phyloP scores from a whole-genome alignment of 164 flowering plant species.

The Vitis cinerea region DNA sequence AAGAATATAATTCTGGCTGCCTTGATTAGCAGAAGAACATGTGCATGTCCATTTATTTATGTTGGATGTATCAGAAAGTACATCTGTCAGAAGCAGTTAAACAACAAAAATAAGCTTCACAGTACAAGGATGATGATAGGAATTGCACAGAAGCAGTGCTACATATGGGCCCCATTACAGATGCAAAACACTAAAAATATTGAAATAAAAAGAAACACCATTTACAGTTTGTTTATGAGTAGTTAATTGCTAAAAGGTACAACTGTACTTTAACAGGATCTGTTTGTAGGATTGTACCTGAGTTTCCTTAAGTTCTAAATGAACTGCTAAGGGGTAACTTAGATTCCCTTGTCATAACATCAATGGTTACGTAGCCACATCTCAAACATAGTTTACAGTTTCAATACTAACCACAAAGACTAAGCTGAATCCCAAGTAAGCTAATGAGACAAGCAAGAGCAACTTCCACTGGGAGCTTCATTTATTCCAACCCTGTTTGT shows the following conservation, averaged over 20 bases:
- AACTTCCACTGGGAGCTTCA: conserved; percentile 44
- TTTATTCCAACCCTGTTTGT: conserved; percentile 19
- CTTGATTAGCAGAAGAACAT: conserved; percentile 46
- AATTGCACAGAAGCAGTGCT: background rate
- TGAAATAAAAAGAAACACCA: background rate
- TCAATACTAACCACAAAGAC: conserved; percentile 54
- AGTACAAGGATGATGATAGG: background rate
- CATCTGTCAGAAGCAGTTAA: conserved; percentile 36
- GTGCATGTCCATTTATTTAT: conserved; percentile 61
- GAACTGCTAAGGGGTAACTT: background rate
- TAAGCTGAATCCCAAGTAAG: conserved; percentile 41
- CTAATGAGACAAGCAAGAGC: conserved; percentile 35
- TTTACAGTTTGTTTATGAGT: background rate
- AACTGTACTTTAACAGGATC: no score
- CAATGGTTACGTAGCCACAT: background rate
- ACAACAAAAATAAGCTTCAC: background rate
- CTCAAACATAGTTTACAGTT: no score
- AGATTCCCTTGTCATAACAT: background rate
- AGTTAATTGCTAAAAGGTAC: background rate
- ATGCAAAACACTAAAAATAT: background rate
- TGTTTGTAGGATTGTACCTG: no score
- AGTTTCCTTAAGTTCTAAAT: no score
- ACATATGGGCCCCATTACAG: background rate
- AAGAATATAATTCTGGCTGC: conserved; percentile 31
- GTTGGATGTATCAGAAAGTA: conserved; percentile 31